Base-by-base conservation (phyloP, 805 yeast species). In the Nakazawaea ernobii region DNA sequence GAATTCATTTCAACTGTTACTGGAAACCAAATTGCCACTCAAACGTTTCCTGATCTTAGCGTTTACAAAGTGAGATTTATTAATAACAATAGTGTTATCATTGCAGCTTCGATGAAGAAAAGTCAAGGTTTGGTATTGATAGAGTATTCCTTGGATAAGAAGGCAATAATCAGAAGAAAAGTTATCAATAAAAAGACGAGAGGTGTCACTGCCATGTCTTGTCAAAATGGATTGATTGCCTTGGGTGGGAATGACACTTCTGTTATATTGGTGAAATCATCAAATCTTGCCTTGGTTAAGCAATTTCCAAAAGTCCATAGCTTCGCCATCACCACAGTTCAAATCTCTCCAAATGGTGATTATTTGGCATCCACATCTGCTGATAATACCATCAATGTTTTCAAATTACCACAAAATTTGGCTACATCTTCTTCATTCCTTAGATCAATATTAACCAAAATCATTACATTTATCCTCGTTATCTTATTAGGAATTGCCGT, bases 291-390 rank as follows among this genome's bases (percentile, higher is more conserved):
- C 38, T 62, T 74, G 10, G 55, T 79, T 26, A 78, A 74, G 49
- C 66, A 71, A 6, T 67, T 80, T 47, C 74, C 74, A 38, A 77
- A 84, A 51, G 80, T 86, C 46, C 97, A 90, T 61, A 69, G 74
- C 8, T 86, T 86, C 61, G 89, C 95, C 26, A 81, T 89, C 45
- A 89, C 97, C 0, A 74, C 77, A 39, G 79, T 87, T 8, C 68
- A 79, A 2, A 82, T 88, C 50, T 82, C 89, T 4, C 83, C 86
- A 11, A 73, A 79, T 59, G 89, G 91, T 7, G 66, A 75, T 43
- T 73, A 72, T 47, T 65, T 88, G 42, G 92, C 88, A 2, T 76
- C 88, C 20, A 83, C 80, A 0, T 83, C 92, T 32, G 95, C 91
- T 1, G 86, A 94, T 2, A 82, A 84, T 51, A 74, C 88, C 1